These are phyloP conservation scores for Nadsonia fulvescens DNA, from an alignment of 805 yeast species.

Conservation along the genomic window DNA sequence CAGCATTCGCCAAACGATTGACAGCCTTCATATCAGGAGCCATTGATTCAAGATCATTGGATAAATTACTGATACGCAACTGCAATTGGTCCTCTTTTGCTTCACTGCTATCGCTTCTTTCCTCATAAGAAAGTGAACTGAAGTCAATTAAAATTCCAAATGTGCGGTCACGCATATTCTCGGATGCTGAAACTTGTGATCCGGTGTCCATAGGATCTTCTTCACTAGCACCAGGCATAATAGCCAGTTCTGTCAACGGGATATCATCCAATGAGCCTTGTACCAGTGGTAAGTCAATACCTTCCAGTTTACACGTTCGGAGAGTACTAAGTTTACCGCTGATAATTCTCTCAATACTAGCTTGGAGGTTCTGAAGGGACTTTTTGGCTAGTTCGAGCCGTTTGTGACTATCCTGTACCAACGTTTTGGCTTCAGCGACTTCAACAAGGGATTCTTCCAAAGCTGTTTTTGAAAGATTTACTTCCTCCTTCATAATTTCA, in stretches of 20 bases:
- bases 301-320: constrained; percentile 60
- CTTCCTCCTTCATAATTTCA: constrained; percentile 20
- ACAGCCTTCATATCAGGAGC: constrained; percentile 74
- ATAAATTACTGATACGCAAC: constrained; percentile 13
- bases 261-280: constrained; percentile 44
- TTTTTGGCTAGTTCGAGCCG: constrained; percentile 4
- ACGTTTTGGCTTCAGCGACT: constrained; percentile 12
- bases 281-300: constrained; percentile 40
- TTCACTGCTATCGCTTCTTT: constrained; percentile 13
- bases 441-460: constrained; percentile 19
- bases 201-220: constrained; percentile 16
- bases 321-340: constrained; percentile 38
- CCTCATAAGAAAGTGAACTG: constrained; percentile 20
- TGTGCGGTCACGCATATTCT: constrained; percentile 22
- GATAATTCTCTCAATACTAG: constrained; percentile 29
- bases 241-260: constrained; percentile 34
- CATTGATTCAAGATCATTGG: constrained; percentile 21
- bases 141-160: constrained; percentile 17
- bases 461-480: constrained; percentile 11
- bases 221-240: constrained; percentile 14
- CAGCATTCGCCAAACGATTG: constrained; percentile 56
- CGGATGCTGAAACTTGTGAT: constrained; percentile 14
- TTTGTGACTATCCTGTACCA: constrained; percentile 14
- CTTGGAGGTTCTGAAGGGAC: constrained; percentile 22
- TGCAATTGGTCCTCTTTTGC: constrained; percentile 12